phyloP scores from a whole-genome alignment of 2,329 filamentous ascomycete species.

The Colletotrichum lentis region DNA sequence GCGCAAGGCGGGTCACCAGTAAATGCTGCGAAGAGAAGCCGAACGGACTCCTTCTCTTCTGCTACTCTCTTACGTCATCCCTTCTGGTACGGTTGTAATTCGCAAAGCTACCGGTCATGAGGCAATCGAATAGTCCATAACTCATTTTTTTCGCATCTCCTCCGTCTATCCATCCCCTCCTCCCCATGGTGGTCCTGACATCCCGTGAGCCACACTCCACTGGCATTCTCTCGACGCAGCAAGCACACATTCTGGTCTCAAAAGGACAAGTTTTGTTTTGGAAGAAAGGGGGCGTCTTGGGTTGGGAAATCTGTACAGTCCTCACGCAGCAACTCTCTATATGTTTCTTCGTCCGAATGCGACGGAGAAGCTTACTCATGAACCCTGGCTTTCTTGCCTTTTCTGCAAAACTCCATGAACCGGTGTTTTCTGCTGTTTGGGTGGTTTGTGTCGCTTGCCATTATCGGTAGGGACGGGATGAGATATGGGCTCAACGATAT shows the following conservation, averaged over 20 bases:
- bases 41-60: slow-evolving; percentile 46
- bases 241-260: slow-evolving; percentile 38
- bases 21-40: slow-evolving; percentile 52
- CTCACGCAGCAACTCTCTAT: slow-evolving; percentile 37
- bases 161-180: slow-evolving; percentile 32
- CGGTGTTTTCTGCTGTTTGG: slow-evolving; percentile 31
- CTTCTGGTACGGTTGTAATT: slow-evolving; percentile 65
- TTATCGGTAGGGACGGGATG: slow-evolving; percentile 20
- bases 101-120: slow-evolving; percentile 62
- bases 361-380: slow-evolving; percentile 35
- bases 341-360: slow-evolving; percentile 35
- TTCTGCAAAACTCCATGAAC: slow-evolving; percentile 31
- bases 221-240: slow-evolving; percentile 38
- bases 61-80: slow-evolving; percentile 54
- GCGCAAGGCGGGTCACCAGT: slow-evolving; percentile 75
- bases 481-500: slow-evolving; percentile 17
- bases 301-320: slow-evolving; percentile 49
- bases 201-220: slow-evolving; percentile 36
- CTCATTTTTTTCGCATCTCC: slow-evolving; percentile 45
- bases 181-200: slow-evolving; percentile 38
- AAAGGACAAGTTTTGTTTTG: slow-evolving; percentile 46
- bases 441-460: slow-evolving; percentile 16
- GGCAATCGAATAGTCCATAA: slow-evolving; percentile 65
- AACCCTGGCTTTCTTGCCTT: slow-evolving; percentile 35
- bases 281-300: slow-evolving; percentile 46